A percentile compares a stretch with the other conserved stretches of the same genome.
Evolutionary conservation across 257 asterid species (phyloP).

Genomic region (Thymus mandschuricus): DNA sequence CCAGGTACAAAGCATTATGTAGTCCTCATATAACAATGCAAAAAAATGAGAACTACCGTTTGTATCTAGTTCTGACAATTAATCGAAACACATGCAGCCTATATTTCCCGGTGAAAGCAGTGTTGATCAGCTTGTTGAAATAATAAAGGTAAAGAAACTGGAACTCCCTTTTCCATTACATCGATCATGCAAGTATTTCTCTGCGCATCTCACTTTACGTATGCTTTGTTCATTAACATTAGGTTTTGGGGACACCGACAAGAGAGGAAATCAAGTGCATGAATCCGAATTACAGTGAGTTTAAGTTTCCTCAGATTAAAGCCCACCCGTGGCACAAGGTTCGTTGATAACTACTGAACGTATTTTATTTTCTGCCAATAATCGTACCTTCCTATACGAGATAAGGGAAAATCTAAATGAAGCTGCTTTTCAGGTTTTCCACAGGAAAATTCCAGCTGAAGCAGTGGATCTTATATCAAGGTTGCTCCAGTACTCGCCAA

Average conservation of each 20-base stretch:
- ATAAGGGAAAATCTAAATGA: slow-evolving; percentile 7
- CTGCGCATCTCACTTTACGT: background rate
- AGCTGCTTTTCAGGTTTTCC: slow-evolving; percentile 44
- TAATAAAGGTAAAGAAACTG: slow-evolving; percentile 64
- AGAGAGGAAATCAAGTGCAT: slow-evolving; percentile 68
- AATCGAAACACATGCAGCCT: slow-evolving; percentile 58
- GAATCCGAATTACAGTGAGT: slow-evolving; percentile 60
- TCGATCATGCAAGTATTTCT: background rate
- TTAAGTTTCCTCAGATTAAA: slow-evolving; percentile 58
- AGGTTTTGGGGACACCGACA: slow-evolving; percentile 67
- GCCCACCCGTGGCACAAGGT: slow-evolving; percentile 72
- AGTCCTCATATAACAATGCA: background rate
- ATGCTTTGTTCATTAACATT: slow-evolving; percentile 1
- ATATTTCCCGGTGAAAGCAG: slow-evolving; percentile 96
- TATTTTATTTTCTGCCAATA: background rate
- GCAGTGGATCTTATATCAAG: slow-evolving; percentile 58
- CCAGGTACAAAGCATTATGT: slow-evolving; percentile 47
- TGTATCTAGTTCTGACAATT: slow-evolving; percentile 21
- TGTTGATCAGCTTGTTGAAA: slow-evolving; percentile 90
- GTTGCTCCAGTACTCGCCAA: slow-evolving; percentile 61
- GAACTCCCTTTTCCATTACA: background rate
- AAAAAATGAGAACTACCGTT: background rate
- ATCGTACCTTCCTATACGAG: background rate
- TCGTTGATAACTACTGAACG: slow-evolving; percentile 5
- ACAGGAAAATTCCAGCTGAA: slow-evolving; percentile 48